Base-by-base conservation (phyloP, 192 early-diverging fungal species). In the Backusella macrospora region DNA sequence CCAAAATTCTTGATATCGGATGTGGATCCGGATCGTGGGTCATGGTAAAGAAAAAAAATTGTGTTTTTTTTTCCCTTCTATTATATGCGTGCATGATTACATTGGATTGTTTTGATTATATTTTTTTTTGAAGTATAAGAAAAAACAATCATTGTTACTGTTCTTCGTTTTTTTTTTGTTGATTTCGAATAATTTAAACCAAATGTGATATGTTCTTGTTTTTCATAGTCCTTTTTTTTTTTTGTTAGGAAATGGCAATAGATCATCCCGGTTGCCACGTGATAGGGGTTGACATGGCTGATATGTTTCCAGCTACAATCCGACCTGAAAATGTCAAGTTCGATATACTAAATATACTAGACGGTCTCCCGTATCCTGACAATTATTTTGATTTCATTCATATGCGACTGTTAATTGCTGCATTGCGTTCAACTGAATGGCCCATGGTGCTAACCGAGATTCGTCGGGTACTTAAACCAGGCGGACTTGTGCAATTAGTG, bases 1-100 rank as follows among this genome's bases (percentile, higher is more conserved):
- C 71, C 14, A 23, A 44, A 18, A 62, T 72, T 45, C 74, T 82
- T 42, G 82, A 83, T 77, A 65, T 83, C 12, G 78, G 82, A 21
- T 83, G 82, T 74, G 82, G 82, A 38, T 77, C 79, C 1, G 76
- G 77, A 21, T 71, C 74, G 12, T 83, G 82, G 82, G 70, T 73
- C 7, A 55, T 81, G 46, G 81, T 72, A 72, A 64, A 40, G 46
- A 26, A 14, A 29, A n/a, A n/a, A n/a, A n/a, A n/a, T n/a, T n/a
- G n/a, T 40, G 26, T 63, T 47, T 47, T n/a, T 64, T 14, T 47
- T 47, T 5, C n/a, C 29, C 29, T 34, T 34, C 29, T 34, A 34
- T 34, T 34, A 2, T 34, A 34, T 34, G 29, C 2, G 29, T 34
- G 2, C 29, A 34, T 34, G 29, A 1, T 34, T 34, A 34, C 29